Evolutionary conservation across 2,329 filamentous ascomycete species (phyloP).

Genomic region (Neofusicoccum sp.): DNA sequence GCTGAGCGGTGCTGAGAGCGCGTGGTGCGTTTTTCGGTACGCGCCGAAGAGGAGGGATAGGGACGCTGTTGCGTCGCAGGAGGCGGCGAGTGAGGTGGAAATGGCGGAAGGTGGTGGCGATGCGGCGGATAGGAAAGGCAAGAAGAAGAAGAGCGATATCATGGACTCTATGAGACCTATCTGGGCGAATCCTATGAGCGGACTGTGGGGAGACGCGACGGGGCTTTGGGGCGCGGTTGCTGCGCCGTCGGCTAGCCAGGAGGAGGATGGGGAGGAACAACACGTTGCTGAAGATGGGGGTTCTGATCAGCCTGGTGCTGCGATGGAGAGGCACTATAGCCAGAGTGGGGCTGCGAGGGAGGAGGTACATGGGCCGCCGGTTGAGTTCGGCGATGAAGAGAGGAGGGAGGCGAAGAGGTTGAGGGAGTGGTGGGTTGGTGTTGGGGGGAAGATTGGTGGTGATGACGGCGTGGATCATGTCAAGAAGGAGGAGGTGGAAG

Average conservation of each 20-base stretch:
- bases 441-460: not conserved
- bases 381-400: constrained; percentile 48
- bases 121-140: not conserved
- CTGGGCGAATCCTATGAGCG: constrained; percentile 29
- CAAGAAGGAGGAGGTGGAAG: too few relatives aligned
- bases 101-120: not conserved
- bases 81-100: not conserved
- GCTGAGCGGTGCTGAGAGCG: constrained; percentile 42
- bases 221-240: constrained; percentile 8
- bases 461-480: too few relatives aligned
- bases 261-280: not conserved
- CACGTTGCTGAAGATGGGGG: not conserved
- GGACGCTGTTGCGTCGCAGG: constrained; percentile 2
- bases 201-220: constrained; percentile 28
- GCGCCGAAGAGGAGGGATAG: constrained; percentile 5
- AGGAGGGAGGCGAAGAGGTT: constrained; percentile 41
- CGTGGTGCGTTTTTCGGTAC: constrained; percentile 50
- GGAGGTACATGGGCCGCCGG: constrained; percentile 45
- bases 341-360: constrained; percentile 31
- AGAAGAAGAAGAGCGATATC: not conserved
- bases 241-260: too few relatives aligned
- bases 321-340: not conserved
- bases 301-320: not conserved
- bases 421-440: constrained; percentile 39
- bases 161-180: constrained; percentile 22